Conservation (phyloP, 306 rosid species). For the Vicia sativa region DNA sequence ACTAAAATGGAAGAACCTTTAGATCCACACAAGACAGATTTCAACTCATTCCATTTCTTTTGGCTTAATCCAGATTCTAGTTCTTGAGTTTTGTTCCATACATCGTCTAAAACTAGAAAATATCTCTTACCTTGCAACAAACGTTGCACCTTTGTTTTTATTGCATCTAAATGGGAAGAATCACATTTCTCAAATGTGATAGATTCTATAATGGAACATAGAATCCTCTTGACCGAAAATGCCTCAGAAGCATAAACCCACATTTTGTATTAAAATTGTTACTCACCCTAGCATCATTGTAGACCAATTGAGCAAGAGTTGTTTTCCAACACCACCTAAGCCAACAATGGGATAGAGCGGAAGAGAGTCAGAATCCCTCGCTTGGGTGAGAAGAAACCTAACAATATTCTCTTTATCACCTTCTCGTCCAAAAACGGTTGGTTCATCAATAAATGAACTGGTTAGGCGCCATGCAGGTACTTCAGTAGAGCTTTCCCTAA, state of each 20-base stretch:
- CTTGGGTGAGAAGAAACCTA: neutral
- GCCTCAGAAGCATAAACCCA: neutral
- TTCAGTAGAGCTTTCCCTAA: neutral
- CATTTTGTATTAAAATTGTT: neutral
- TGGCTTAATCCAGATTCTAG: neutral
- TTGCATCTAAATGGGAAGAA: neutral
- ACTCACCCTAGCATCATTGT: neutral
- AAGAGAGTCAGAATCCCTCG: neutral
- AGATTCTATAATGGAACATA: constrained; percentile 12
- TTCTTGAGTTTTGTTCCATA: constrained; percentile 4
- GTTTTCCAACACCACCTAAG: neutral
- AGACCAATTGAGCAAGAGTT: neutral
- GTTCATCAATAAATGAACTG: neutral
- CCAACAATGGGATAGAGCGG: neutral
- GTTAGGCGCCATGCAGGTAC: constrained; percentile 1
- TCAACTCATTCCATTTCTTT: neutral
- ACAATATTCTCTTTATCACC: neutral
- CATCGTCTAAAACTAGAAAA: constrained; percentile 1
- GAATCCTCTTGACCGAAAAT: neutral
- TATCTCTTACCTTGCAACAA: neutral
- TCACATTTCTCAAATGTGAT: neutral
- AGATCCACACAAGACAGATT: neutral
- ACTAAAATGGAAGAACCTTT: constrained; percentile 3
- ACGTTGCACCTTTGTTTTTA: neutral
- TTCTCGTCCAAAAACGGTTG: neutral